These are phyloP conservation scores for Thamnidium elegans DNA, from an alignment of 192 early-diverging fungal genomes.

Conservation along the genomic window DNA sequence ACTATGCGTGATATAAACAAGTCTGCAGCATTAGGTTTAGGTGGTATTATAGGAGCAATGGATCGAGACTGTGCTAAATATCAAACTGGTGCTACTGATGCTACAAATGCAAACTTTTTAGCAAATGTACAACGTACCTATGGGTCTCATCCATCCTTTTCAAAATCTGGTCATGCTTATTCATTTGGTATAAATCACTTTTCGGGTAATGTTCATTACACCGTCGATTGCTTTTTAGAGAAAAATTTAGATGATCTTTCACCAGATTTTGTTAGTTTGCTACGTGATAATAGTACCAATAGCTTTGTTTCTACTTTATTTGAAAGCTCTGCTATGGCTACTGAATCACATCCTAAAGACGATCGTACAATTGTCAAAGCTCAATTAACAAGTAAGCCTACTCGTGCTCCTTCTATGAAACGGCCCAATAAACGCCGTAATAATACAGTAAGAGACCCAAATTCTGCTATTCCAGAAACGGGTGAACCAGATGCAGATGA, in stretches of 20 bases:
- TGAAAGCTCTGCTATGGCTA: slow-evolving; percentile 64
- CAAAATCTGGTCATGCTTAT: slow-evolving; percentile 34
- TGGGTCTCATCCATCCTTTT: slow-evolving; percentile 40
- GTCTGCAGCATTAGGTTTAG: slow-evolving; percentile 30
- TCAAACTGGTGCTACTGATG: slow-evolving; percentile 41
- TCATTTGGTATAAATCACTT: slow-evolving; percentile 79
- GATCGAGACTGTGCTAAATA: slow-evolving; percentile 46
- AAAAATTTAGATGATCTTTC: slow-evolving; percentile 71
- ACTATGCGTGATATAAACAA: slow-evolving; percentile 24
- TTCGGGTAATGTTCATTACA: slow-evolving; percentile 70
- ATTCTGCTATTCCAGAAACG: slow-evolving; percentile 5
- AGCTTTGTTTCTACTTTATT: slow-evolving; percentile 75
- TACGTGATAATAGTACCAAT: slow-evolving; percentile 70
- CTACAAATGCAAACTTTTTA: slow-evolving; percentile 46
- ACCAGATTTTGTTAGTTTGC: slow-evolving; percentile 82
- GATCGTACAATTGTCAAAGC: slow-evolving; percentile 76
- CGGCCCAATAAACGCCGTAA: slow-evolving; percentile 33
- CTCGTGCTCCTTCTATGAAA: slow-evolving; percentile 68
- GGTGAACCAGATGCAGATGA: slow-evolving; percentile 35
- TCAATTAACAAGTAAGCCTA: slow-evolving; percentile 70
- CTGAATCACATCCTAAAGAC: slow-evolving; percentile 72
- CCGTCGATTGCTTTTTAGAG: slow-evolving; percentile 73
- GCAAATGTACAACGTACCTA: slow-evolving; percentile 36
- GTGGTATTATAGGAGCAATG: slow-evolving; percentile 45
- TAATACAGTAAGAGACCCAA: neutral